Evolutionary conservation across 2,329 filamentous ascomycete species (phyloP).

Genomic region (Colletotrichum tropicale): DNA sequence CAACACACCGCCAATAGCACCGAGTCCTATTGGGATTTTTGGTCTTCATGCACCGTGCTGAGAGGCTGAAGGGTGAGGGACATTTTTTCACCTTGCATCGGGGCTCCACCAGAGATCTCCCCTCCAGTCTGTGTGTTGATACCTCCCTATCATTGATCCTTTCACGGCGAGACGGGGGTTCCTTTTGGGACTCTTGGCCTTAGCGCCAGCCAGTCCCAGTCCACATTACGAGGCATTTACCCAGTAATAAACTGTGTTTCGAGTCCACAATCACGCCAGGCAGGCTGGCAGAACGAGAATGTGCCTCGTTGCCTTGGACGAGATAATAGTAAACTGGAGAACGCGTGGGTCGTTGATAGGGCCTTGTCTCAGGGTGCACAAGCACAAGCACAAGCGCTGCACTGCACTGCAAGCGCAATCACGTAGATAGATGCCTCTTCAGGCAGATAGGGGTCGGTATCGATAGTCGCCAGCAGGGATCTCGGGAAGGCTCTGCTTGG

Average conservation of each 20-base stretch:
- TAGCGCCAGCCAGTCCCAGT: background rate
- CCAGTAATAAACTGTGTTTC: background rate
- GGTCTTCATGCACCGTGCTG: constrained; percentile 10
- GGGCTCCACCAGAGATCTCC: constrained; percentile 5
- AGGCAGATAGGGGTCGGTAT: constrained; percentile 4
- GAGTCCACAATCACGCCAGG: constrained; percentile 11
- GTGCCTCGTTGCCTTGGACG: constrained; percentile 10
- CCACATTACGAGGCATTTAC: constrained; percentile 2
- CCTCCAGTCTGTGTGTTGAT: background rate
- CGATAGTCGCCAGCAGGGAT: constrained; percentile 5
- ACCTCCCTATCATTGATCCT: background rate
- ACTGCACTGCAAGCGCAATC: background rate
- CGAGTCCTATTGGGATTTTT: background rate
- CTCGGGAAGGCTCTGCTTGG: background rate
- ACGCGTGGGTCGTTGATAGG: constrained; percentile 17
- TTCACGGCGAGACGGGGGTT: background rate
- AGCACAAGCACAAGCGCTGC: background rate
- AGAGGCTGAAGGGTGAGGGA: constrained; percentile 1
- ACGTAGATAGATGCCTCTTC: background rate
- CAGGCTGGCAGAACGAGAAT: background rate
- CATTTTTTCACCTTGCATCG: constrained; percentile 12
- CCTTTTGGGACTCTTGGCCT: background rate
- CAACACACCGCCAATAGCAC: constrained; percentile 11
- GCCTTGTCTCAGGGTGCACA: constrained; percentile 11
- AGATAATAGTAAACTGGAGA: constrained; percentile 19